These are phyloP conservation scores for Lyophyllum atratum DNA, from an alignment of 768 basidiomycete species.

Conservation along the genomic window DNA sequence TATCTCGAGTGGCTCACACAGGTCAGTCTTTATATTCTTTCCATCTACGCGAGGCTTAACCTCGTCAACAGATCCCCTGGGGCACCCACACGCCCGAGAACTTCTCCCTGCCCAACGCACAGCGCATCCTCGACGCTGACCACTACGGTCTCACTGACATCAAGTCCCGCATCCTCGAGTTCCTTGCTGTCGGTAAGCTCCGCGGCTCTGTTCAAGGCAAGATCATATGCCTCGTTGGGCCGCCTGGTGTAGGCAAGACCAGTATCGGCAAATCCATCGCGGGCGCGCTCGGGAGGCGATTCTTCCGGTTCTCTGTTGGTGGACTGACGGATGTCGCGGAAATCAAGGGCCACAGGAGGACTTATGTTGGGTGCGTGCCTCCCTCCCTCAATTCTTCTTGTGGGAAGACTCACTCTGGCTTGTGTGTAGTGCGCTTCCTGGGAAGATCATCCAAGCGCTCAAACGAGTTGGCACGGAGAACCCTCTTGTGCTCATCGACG, in stretches of 20 bases:
- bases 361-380: conserved; percentile 82
- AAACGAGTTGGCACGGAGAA: conserved; percentile 95
- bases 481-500: conserved; percentile 91
- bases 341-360: conserved; percentile 97
- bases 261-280: conserved; percentile 95
- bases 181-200: conserved; percentile 93
- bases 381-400: background rate
- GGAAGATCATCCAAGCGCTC: conserved; percentile 93
- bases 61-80: conserved; percentile 80
- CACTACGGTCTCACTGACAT: conserved; percentile 93
- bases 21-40: conserved; percentile 34
- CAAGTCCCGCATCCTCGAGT: conserved; percentile 93
- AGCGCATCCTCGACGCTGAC: conserved; percentile 87
- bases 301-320: conserved; percentile 97
- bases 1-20: conserved; percentile 94
- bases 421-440: conserved; percentile 72
- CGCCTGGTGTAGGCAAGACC: conserved; percentile 98
- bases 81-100: conserved; percentile 93
- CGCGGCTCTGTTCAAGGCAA: conserved; percentile 96
- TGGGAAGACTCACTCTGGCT: background rate
- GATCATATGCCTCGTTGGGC: conserved; percentile 95
- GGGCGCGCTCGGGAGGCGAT: conserved; percentile 84
- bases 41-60: conserved; percentile 3
- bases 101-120: conserved; percentile 83
- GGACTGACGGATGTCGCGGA: conserved; percentile 97